Evolutionary conservation across 2,329 filamentous ascomycete species (phyloP).

Genomic region (Fusarium circinatum): DNA sequence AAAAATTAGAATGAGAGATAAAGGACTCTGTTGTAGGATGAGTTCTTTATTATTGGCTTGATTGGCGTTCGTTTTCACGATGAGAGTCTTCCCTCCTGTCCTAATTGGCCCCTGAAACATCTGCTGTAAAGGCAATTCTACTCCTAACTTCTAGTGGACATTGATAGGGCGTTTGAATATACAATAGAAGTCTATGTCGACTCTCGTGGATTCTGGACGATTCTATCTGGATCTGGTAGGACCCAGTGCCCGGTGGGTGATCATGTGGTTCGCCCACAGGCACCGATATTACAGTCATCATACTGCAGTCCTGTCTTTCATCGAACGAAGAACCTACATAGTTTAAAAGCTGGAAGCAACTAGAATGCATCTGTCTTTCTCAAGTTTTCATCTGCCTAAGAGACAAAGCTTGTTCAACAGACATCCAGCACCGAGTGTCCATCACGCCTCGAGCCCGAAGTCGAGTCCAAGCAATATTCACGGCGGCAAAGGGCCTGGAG

Average conservation of each 20-base stretch:
- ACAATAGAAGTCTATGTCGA: fast-evolving
- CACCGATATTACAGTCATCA: background rate
- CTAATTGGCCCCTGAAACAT: background rate
- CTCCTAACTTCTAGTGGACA: background rate
- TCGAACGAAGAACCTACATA: background rate
- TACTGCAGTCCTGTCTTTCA: fast-evolving
- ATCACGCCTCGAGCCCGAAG: background rate
- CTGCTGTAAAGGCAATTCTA: background rate
- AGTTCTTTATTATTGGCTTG: background rate
- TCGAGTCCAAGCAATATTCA: background rate
- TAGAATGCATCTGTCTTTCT: fast-evolving
- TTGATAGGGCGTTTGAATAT: background rate
- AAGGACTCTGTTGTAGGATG: fast-evolving
- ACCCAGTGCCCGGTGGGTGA: fast-evolving
- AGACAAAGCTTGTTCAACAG: background rate
- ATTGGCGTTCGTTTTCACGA: fast-evolving
- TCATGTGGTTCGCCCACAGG: background rate
- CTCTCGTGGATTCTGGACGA: fast-evolving
- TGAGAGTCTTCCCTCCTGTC: background rate
- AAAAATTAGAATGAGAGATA: fast-evolving
- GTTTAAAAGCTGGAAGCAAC: background rate
- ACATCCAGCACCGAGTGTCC: background rate
- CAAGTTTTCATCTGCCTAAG: fast-evolving
- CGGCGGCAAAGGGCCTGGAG: too few species aligned
- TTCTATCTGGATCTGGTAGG: background rate